Percentiles rank a stretch among this genome's conserved stretches.
These are phyloP conservation scores for Saccharomycopsis capsularis DNA, from an alignment of 805 yeast genomes.

Conservation along the genomic window DNA sequence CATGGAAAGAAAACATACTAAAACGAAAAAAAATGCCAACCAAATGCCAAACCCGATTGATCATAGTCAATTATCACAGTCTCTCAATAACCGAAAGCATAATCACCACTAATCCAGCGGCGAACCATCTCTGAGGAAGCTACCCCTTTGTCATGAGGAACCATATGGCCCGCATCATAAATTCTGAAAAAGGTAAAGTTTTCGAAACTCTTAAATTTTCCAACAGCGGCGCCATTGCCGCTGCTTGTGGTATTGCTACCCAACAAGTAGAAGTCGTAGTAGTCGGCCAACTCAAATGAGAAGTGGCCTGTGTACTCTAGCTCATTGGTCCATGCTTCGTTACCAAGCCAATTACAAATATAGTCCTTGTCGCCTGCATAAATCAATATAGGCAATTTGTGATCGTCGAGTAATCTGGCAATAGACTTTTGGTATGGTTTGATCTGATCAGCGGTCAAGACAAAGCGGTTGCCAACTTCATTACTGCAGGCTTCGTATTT, in stretches of 20 bases:
- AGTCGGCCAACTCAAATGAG: conserved; percentile 37
- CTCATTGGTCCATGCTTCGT: conserved; percentile 71
- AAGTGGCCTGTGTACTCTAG: conserved; percentile 57
- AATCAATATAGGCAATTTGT: conserved; percentile 64
- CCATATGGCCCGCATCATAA: conserved; percentile 87
- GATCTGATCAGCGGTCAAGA: conserved; percentile 87
- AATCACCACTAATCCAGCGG: conserved; percentile 59
- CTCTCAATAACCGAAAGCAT: too few species aligned
- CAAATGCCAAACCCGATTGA: too few species aligned
- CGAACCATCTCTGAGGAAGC: conserved; percentile 63
- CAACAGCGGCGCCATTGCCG: conserved; percentile 37
- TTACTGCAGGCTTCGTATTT: conserved; percentile 68
- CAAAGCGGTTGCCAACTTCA: conserved; percentile 71
- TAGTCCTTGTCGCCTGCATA: conserved; percentile 95
- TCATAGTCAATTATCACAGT: too few species aligned
- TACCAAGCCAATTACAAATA: conserved; percentile 91
- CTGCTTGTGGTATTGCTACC: too few species aligned
- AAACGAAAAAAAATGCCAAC: too few species aligned
- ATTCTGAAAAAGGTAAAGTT: conserved; percentile 73
- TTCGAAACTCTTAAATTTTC: conserved; percentile 66
- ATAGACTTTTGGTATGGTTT: conserved; percentile 80
- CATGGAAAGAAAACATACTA: too few species aligned
- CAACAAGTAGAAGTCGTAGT: conserved; percentile 33
- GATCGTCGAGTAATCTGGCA: conserved; percentile 47
- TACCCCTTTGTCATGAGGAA: conserved; percentile 81